phyloP scores from a whole-genome alignment of 2,329 filamentous ascomycete species.

The Apiospora kogelbergensis region DNA sequence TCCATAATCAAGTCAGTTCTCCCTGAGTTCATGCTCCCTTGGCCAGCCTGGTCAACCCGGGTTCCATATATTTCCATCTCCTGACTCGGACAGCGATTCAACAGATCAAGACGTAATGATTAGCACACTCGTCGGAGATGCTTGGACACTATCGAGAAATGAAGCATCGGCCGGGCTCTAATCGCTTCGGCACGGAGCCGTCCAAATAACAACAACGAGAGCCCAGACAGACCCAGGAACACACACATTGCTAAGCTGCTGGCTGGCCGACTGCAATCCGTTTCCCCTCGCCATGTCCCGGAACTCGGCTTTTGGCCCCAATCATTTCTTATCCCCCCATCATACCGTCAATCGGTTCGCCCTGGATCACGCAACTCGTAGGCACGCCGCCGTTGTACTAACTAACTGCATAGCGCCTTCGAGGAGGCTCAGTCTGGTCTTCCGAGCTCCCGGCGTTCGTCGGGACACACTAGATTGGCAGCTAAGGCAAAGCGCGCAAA shows the following conservation, averaged over 20 bases:
- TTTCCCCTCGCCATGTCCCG: not conserved
- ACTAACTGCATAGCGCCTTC: not conserved
- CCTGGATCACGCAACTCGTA: not conserved
- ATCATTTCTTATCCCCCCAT: too few relatives aligned
- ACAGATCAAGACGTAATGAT: not conserved
- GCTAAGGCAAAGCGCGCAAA: not conserved
- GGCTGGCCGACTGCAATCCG: not conserved
- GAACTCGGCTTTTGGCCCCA: not conserved
- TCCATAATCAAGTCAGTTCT: not conserved
- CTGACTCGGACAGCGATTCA: not conserved
- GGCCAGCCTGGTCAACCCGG: not conserved
- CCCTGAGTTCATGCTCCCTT: not conserved
- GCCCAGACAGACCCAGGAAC: not conserved
- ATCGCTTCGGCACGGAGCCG: not conserved
- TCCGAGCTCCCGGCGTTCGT: not conserved
- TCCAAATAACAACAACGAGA: too few relatives aligned
- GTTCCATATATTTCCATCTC: not conserved
- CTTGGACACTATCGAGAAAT: not conserved
- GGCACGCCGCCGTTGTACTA: not conserved
- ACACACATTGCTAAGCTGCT: not conserved
- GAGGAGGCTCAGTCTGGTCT: not conserved
- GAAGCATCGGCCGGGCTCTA: not conserved
- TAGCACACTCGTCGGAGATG: not conserved
- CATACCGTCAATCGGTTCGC: not conserved
- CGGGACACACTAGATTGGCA: not conserved